A percentile compares a stretch with the other conserved stretches of the same genome.
Evolutionary conservation across 2,329 filamentous ascomycete species (phyloP).

Genomic region (Penicillium sp.): DNA sequence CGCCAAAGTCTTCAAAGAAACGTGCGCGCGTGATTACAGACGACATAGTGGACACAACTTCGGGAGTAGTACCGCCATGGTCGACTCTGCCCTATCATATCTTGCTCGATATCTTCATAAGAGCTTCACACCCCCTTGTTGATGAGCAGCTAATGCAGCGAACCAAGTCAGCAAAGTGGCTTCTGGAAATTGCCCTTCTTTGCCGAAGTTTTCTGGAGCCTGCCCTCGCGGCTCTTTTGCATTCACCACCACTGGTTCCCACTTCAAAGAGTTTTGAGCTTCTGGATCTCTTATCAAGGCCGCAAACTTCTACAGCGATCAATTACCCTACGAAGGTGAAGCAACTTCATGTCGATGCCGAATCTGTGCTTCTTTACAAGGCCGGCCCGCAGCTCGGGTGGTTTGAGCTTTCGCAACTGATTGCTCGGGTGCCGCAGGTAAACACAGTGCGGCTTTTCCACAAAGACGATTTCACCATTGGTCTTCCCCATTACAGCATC

Average conservation of each 20-base stretch:
- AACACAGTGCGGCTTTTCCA: conserved; percentile 67
- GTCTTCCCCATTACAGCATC: conserved; percentile 27
- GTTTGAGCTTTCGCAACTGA: conserved; percentile 52
- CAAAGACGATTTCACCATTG: conserved; percentile 50
- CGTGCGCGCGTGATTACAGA: conserved; percentile 18
- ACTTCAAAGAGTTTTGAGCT: conserved; percentile 45
- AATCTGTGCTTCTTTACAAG: conserved; percentile 49
- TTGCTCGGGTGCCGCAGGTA: conserved; percentile 61
- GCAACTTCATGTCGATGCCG: conserved; percentile 63
- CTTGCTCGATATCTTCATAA: conserved; percentile 63
- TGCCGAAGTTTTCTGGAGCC: conserved; percentile 65
- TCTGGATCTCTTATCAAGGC: conserved; percentile 50
- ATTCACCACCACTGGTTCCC: conserved; percentile 58
- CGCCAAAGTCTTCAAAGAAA: conserved; percentile 21
- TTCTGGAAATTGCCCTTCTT: conserved; percentile 56
- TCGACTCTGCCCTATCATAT: conserved; percentile 61
- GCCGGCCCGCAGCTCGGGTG: conserved; percentile 49
- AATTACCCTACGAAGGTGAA: conserved; percentile 69
- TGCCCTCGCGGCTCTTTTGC: conserved; percentile 66
- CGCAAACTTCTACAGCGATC: conserved; percentile 45
- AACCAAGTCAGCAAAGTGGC: conserved; percentile 46
- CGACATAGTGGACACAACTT: conserved; percentile 14
- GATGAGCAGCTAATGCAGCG: conserved; percentile 26
- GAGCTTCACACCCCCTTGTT: conserved; percentile 56
- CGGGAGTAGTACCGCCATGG: conserved; percentile 50